These are phyloP conservation scores for Smittium mucronatum DNA, from an alignment of 371 early-diverging fungal genomes.

Conservation along the genomic window DNA sequence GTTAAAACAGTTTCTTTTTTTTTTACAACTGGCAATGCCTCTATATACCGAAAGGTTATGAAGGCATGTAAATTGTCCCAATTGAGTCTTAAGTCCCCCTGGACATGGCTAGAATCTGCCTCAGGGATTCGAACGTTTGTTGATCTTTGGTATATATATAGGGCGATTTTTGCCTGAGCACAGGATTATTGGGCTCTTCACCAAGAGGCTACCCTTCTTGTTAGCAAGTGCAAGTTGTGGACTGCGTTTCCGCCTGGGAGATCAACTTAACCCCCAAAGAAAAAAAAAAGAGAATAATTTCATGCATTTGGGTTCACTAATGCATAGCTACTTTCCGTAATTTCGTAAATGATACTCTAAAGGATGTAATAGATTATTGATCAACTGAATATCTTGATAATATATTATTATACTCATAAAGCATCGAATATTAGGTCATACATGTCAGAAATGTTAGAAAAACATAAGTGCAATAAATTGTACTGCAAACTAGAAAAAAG, in stretches of 20 bases:
- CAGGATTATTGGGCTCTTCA: neutral
- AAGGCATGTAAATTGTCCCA: neutral
- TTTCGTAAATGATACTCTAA: slow-evolving; percentile 28
- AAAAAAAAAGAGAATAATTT: too few relatives aligned
- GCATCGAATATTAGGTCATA: slow-evolving; percentile 31
- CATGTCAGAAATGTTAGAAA: slow-evolving; percentile 31
- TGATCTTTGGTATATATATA: neutral
- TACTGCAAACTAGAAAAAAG: slow-evolving; percentile 39
- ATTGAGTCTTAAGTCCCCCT: neutral
- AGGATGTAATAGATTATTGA: slow-evolving; percentile 26
- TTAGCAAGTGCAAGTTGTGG: too few relatives aligned
- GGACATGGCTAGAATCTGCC: neutral
- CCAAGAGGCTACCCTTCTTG: too few relatives aligned
- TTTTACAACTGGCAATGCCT: neutral
- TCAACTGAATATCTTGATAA: slow-evolving; percentile 41
- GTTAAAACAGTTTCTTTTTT: neutral
- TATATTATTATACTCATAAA: slow-evolving; percentile 39
- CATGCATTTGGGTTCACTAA: slow-evolving; percentile 14
- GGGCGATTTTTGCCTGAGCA: neutral
- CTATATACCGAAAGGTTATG: neutral
- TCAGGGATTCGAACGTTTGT: neutral
- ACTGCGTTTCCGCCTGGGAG: too few relatives aligned
- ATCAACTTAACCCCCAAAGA: too few relatives aligned
- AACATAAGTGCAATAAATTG: slow-evolving; percentile 18
- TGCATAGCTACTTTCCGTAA: slow-evolving; percentile 34